A percentile compares a stretch with the other conserved stretches of the same genome.
Conservation (phyloP, 129 eudicot genomes). For the Artemisia tridentata region DNA sequence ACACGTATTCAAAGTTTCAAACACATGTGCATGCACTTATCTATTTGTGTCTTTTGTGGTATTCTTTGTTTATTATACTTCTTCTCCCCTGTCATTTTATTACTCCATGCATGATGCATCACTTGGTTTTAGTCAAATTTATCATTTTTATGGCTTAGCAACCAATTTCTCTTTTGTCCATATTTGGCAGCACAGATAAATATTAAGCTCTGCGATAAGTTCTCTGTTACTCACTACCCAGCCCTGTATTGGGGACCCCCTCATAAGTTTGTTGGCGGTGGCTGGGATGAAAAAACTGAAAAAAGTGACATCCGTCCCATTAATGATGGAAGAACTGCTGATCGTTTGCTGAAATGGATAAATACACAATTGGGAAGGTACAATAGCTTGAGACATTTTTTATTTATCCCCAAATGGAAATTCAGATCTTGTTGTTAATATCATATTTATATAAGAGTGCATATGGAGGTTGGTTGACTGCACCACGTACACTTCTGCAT, state of each 20-base stretch:
- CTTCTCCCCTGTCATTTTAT: slow-evolving; percentile 3
- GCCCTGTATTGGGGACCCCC: slow-evolving; percentile 81
- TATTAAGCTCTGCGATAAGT: slow-evolving; percentile 77
- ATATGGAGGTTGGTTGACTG: background rate
- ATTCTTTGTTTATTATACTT: background rate
- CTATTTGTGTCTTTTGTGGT: slow-evolving; percentile 6
- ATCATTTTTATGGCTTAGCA: slow-evolving; percentile 29
- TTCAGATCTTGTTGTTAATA: too few species aligned
- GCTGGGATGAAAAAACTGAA: slow-evolving; percentile 55
- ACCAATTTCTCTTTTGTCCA: slow-evolving; percentile 38
- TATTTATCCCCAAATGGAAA: background rate
- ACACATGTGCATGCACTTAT: background rate
- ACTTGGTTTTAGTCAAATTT: background rate
- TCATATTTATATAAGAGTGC: slow-evolving; percentile 6
- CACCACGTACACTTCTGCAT: slow-evolving; percentile 1
- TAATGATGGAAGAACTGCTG: slow-evolving; percentile 77
- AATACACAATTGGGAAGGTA: slow-evolving; percentile 80
- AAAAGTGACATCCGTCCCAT: slow-evolving; percentile 57
- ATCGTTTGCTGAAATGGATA: slow-evolving; percentile 76
- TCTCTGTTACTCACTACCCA: slow-evolving; percentile 75
- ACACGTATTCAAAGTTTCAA: background rate
- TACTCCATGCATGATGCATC: background rate
- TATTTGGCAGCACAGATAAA: slow-evolving; percentile 99
- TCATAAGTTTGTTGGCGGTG: slow-evolving; percentile 60
- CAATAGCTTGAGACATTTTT: background rate